phyloP scores from a whole-genome alignment of 78 protist species.

The Chrysochromulina parva region DNA sequence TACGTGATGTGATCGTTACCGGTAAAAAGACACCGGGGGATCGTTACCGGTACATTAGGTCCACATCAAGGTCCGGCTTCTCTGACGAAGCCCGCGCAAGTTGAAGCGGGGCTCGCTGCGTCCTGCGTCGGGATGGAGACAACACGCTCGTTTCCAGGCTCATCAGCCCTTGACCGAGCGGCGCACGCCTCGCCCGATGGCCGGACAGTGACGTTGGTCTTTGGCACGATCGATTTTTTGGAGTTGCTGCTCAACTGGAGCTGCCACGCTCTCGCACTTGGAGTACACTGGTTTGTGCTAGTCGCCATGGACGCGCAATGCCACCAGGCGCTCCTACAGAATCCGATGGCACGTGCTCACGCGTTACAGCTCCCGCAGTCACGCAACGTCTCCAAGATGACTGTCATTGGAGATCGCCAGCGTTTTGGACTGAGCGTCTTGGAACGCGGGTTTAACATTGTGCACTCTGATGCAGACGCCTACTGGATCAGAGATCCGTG shows the following conservation, averaged over 20 bases:
- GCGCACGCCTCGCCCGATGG: no score
- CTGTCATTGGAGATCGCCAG: conserved; percentile 3
- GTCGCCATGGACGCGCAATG: background rate
- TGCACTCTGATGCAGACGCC: conserved; percentile 16
- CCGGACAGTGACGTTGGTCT: background rate
- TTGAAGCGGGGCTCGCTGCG: no score
- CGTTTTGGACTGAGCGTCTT: background rate
- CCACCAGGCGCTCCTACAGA: background rate
- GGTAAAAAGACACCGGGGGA: no score
- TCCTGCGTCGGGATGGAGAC: no score
- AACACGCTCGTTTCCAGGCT: no score
- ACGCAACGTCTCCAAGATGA: background rate
- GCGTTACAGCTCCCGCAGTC: background rate
- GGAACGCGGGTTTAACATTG: background rate
- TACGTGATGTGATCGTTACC: no score
- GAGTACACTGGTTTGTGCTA: background rate
- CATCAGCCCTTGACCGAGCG: no score
- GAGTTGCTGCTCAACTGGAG: background rate
- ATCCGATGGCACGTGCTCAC: background rate
- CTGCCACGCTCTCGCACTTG: background rate
- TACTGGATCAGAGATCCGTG: background rate
- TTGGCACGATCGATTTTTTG: background rate
- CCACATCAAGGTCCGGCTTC: no score
- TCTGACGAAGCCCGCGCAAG: no score
- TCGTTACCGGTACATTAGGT: no score